Evolutionary conservation across 345 rosid genomes (phyloP).

Genomic region (Euphorbia lathyris): DNA sequence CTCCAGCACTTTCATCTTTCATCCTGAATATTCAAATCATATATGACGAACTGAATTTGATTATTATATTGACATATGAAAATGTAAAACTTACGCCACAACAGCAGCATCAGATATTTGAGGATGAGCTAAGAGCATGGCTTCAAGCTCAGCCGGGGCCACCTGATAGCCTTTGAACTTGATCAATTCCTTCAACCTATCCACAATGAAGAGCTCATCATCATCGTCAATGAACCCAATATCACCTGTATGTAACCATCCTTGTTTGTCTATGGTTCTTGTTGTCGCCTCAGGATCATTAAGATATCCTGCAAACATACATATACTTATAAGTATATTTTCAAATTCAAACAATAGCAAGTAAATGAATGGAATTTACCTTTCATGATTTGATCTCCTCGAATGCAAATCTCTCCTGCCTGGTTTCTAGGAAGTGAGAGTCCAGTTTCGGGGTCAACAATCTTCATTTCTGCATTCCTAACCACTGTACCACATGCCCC

Average conservation of each 20-base stretch:
- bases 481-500: conserved; percentile 86
- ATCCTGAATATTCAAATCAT: conserved; percentile 9
- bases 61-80: neutral
- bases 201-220: conserved; percentile 33
- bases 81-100: conserved; percentile 16
- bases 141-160: conserved; percentile 32
- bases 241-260: conserved; percentile 36
- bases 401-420: conserved; percentile 77
- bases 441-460: conserved; percentile 70
- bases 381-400: conserved; percentile 89
- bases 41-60: no score
- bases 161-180: conserved; percentile 38
- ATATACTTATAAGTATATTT: no score
- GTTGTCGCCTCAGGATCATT: conserved; percentile 55
- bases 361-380: conserved; percentile 31
- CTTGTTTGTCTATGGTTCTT: conserved; percentile 52
- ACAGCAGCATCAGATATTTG: conserved; percentile 32
- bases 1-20: conserved; percentile 27
- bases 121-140: conserved; percentile 21
- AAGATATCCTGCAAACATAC: conserved; percentile 42
- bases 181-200: conserved; percentile 33
- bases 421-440: conserved; percentile 53
- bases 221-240: conserved; percentile 30
- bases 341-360: no score
- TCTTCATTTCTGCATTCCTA: conserved; percentile 89